Base-by-base conservation (phyloP, 2,329 filamentous ascomycete species). In the Diaporthe batatas region DNA sequence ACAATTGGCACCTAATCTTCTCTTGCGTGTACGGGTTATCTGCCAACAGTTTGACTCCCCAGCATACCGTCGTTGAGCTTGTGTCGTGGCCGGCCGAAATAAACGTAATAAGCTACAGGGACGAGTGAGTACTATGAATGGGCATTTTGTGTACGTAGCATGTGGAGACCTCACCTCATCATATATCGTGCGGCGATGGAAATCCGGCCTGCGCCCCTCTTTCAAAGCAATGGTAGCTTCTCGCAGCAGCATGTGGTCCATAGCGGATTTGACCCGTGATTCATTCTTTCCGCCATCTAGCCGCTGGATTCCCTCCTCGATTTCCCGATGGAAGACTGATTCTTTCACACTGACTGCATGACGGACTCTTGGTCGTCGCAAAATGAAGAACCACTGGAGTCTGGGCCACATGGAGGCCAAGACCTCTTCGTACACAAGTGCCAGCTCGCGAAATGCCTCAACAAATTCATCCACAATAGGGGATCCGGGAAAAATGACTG, bases 191-290 rank as follows among this genome's bases (percentile, higher is more conserved):
- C 75, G 67, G 1, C 77, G 80, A 55, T 79, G 72, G 39, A 82
- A 83, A 12, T 79, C 71, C 0, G 81, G 81, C n/a, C 73, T 47
- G 5, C 80, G 75, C 0, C 76, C 78, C 16, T 77, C 78, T 25
- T 81, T 83, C 32, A 77, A 70, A 0, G 82, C 80, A 0, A 78
- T 73, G 1, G 65, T 44, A 34, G 78, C 77, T 75, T 84, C 82
- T 14, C 81, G 75, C 71, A 78, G 76, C 1, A 84, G 67, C 6
- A 83, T 77, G 51, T 82, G 78, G 42, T 83, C 82, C 65, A 80
- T 75, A 1, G 78, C 78, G 21, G 77, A 78, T 32, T 55, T 55
- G 5, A 55, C 53, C 29, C 53, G 53, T 55, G 71, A 74, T 5
- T 73, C 72, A 29, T 67, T 55, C 39, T 75, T 70, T 18, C 76